phyloP scores from a whole-genome alignment of 495 filamentous ascomycete genomes.

The Pseudomonodictys pantanalensis region DNA sequence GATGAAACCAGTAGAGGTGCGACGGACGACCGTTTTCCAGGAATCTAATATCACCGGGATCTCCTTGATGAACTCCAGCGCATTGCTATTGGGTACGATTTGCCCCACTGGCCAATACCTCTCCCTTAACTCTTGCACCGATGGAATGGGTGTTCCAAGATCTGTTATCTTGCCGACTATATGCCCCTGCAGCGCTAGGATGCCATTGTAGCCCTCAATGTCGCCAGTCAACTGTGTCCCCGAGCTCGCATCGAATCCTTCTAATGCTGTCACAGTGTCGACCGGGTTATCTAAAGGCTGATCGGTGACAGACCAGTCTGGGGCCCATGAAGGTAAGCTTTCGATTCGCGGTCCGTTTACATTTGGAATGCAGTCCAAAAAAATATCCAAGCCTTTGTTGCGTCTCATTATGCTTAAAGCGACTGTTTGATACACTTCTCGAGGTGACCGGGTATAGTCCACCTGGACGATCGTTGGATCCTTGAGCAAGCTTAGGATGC shows the following conservation, averaged over 20 bases:
- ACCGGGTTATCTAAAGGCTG: background rate
- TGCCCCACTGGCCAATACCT: too few species aligned
- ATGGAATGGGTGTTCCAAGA: too few species aligned
- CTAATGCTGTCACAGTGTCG: background rate
- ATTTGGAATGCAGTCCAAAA: background rate
- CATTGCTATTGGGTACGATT: too few species aligned
- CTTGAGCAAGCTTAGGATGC: background rate
- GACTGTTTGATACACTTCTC: background rate
- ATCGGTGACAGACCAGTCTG: background rate
- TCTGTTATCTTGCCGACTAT: too few species aligned
- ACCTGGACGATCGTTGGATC: background rate
- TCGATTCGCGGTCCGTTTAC: background rate
- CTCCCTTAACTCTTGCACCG: too few species aligned
- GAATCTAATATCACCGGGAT: too few species aligned
- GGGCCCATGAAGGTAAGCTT: background rate
- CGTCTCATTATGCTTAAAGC: background rate
- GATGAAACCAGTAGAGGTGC: too few species aligned
- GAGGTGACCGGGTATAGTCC: background rate
- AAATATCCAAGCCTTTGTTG: background rate
- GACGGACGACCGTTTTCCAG: too few species aligned
- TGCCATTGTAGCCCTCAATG: too few species aligned
- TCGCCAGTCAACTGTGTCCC: too few species aligned
- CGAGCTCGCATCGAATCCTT: background rate
- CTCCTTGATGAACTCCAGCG: too few species aligned
- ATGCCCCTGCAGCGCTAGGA: too few species aligned